Conservation (phyloP, 1,284 basidiomycete species). For the Rhodotorula sp. region DNA sequence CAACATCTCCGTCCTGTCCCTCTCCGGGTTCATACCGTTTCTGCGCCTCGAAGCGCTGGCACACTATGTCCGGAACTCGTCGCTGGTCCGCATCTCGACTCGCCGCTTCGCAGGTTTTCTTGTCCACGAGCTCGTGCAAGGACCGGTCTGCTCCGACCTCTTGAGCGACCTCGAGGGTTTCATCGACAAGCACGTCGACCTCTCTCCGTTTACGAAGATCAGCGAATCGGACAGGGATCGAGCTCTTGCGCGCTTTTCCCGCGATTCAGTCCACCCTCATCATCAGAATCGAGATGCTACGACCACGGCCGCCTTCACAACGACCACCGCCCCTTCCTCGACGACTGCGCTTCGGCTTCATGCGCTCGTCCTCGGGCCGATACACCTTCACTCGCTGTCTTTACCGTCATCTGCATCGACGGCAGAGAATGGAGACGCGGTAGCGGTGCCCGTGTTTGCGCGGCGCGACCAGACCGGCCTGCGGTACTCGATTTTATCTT, state of each 20-base stretch:
- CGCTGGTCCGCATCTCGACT: slow-evolving; percentile 9
- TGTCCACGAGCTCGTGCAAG: slow-evolving; percentile 21
- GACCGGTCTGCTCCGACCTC: slow-evolving; percentile 18
- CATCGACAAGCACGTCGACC: slow-evolving; percentile 17
- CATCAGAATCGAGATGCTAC: not conserved
- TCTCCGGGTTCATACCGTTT: slow-evolving; percentile 15
- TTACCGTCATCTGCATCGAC: not conserved
- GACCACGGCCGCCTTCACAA: not conserved
- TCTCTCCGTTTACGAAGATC: slow-evolving; percentile 4
- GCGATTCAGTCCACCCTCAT: not conserved
- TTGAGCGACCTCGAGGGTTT: slow-evolving; percentile 15
- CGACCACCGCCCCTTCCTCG: not conserved
- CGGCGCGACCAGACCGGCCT: slow-evolving; percentile 11
- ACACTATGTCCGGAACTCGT: slow-evolving; percentile 9
- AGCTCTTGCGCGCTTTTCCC: not conserved
- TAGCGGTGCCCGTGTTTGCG: slow-evolving; percentile 4
- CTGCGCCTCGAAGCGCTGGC: slow-evolving; percentile 7
- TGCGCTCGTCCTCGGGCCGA: slow-evolving; percentile 21
- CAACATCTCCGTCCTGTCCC: slow-evolving; percentile 9
- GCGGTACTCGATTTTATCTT: slow-evolving; percentile 9
- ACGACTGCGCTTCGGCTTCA: slow-evolving; percentile 18
- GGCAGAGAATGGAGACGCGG: not conserved
- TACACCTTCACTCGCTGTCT: not conserved
- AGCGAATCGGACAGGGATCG: slow-evolving; percentile 17
- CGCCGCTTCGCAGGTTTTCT: slow-evolving; percentile 9